Conservation (phyloP, 2,329 filamentous ascomycete genomes). For the Parastagonospora avenae region DNA sequence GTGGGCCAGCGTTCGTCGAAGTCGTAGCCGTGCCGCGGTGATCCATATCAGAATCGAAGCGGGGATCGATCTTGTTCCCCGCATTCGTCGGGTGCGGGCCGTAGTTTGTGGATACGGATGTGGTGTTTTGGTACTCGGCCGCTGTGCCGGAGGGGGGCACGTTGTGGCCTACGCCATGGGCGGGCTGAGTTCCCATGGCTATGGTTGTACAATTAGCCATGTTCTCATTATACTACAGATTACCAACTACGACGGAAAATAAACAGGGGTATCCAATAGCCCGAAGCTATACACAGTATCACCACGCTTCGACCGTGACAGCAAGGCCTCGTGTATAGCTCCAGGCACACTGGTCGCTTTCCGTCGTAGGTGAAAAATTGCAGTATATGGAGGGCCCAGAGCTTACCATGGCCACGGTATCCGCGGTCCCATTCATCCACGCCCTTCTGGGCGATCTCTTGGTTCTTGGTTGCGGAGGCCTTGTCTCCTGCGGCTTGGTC, state of each 20-base stretch:
- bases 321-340: no score
- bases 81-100: conserved; percentile 40
- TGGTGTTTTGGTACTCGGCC: conserved; percentile 27
- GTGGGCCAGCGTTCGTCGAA: conserved; percentile 35
- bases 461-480: conserved; percentile 33
- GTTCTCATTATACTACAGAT: no score
- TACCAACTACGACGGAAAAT: no score
- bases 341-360: no score
- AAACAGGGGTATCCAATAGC: no score
- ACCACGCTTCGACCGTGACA: no score
- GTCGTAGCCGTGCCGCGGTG: conserved; percentile 22
- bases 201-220: background rate
- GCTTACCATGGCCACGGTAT: conserved; percentile 36
- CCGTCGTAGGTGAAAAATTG: no score
- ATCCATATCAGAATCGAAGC: conserved; percentile 35
- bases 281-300: no score
- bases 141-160: conserved; percentile 31
- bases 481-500: conserved; percentile 41
- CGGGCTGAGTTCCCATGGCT: conserved; percentile 1
- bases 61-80: conserved; percentile 39
- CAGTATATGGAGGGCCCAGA: background rate
- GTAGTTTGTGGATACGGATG: conserved; percentile 33
- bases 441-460: conserved; percentile 40
- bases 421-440: conserved; percentile 42
- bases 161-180: conserved; percentile 4